A percentile compares a stretch with the other conserved stretches of the same genome.
Evolutionary conservation across 2,329 filamentous ascomycete genomes (phyloP).

Genomic region (Metarhizium humberi): DNA sequence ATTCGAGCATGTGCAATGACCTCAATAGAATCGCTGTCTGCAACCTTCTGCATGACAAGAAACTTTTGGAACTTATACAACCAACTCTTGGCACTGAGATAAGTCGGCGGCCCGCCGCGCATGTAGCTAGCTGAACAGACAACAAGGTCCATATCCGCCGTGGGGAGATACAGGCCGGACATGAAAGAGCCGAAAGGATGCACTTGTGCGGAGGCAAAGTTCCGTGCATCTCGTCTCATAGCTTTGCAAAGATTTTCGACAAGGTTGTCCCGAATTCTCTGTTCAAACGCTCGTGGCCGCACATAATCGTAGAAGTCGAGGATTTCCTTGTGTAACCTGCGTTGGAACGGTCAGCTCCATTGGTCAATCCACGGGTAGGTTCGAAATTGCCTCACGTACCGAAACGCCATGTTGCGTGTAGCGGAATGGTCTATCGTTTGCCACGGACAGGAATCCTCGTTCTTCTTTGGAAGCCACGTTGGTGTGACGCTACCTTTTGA

Average conservation of each 20-base stretch:
- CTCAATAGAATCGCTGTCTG: slow-evolving; percentile 49
- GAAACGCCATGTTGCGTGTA: slow-evolving; percentile 42
- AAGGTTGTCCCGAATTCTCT: slow-evolving; percentile 62
- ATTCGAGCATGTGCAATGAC: slow-evolving; percentile 71
- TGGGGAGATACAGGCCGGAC: slow-evolving; percentile 60
- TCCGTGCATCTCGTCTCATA: slow-evolving; percentile 39
- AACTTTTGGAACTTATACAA: slow-evolving; percentile 55
- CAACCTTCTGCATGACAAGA: slow-evolving; percentile 47
- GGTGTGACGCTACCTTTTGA: slow-evolving; percentile 39
- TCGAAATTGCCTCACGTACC: slow-evolving; percentile 33
- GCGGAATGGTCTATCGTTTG: slow-evolving; percentile 42
- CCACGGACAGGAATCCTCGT: slow-evolving; percentile 54
- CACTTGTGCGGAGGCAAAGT: slow-evolving; percentile 54
- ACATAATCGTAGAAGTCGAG: slow-evolving; percentile 83
- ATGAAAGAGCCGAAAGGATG: slow-evolving; percentile 89
- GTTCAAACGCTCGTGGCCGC: slow-evolving; percentile 66
- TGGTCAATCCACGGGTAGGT: not conserved
- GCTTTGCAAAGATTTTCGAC: slow-evolving; percentile 56
- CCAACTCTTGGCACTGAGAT: slow-evolving; percentile 39
- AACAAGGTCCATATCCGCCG: slow-evolving; percentile 91
- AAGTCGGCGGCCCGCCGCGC: slow-evolving; percentile 37
- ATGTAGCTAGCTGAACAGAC: slow-evolving; percentile 55
- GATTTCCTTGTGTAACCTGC: slow-evolving; percentile 80
- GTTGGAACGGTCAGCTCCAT: not conserved
- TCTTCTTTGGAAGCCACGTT: slow-evolving; percentile 39